These are phyloP conservation scores for Rhodotorula sp. DNA, from an alignment of 1,284 basidiomycete genomes.

Conservation along the genomic window DNA sequence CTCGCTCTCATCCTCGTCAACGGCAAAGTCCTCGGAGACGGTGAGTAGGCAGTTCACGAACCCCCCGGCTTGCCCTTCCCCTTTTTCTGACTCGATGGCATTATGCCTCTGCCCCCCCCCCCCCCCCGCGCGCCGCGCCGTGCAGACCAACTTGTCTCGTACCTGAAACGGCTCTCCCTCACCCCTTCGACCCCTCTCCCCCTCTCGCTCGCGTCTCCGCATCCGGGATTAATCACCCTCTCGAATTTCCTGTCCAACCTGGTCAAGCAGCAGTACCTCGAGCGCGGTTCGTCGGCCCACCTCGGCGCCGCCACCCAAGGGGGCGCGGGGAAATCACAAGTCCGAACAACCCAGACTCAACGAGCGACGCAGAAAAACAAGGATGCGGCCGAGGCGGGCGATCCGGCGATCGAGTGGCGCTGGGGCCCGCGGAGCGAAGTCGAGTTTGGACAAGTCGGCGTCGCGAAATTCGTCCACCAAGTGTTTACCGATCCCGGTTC, in stretches of 20 bases:
- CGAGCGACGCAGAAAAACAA: conserved; percentile 12
- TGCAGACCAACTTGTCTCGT: conserved; percentile 38
- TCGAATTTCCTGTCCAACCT: conserved; percentile 20
- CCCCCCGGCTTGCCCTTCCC: too few species aligned
- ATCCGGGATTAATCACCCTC: conserved; percentile 14
- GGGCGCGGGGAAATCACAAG: conserved; percentile 1
- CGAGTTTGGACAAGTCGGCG: conserved; percentile 46
- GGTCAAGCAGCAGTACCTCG: conserved; percentile 45
- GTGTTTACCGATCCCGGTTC: conserved; percentile 27
- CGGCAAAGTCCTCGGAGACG: conserved; percentile 45
- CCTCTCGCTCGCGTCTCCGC: conserved; percentile 16
- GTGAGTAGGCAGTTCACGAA: too few species aligned
- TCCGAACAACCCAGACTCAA: conserved; percentile 4
- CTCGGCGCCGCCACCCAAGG: background rate
- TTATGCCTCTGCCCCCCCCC: too few species aligned
- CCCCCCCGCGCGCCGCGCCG: too few species aligned
- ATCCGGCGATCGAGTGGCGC: conserved; percentile 45
- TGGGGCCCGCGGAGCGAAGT: conserved; percentile 48
- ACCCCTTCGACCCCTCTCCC: conserved; percentile 20
- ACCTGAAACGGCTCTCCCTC: conserved; percentile 28
- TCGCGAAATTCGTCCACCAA: conserved; percentile 44
- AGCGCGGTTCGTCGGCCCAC: conserved; percentile 27
- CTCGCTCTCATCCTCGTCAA: conserved; percentile 48
- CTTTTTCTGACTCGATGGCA: too few species aligned
- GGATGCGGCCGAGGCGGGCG: conserved; percentile 28